Conservation (phyloP, 345 rosid genomes). For the Lumnitzera littorea region DNA sequence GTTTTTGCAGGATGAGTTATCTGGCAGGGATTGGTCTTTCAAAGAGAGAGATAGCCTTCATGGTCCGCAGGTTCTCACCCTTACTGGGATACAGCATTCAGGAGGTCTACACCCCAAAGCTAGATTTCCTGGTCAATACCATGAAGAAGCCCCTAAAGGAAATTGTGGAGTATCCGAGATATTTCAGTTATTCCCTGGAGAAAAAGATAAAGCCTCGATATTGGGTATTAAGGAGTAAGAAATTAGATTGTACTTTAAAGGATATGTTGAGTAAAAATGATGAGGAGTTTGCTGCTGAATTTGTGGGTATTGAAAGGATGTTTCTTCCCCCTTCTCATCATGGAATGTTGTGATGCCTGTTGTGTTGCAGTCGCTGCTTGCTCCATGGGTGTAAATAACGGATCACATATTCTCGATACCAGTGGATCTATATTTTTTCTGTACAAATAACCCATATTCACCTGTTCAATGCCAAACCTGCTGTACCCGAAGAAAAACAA, state of each 20-base stretch:
- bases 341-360: not conserved
- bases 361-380: not conserved
- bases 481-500: too few species aligned
- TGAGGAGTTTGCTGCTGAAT: constrained; percentile 70
- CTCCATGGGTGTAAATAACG: too few species aligned
- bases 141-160: constrained; percentile 63
- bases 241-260: constrained; percentile 53
- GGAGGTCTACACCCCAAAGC: constrained; percentile 67
- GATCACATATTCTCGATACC: too few species aligned
- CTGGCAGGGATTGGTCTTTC: constrained; percentile 60
- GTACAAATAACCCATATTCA: too few species aligned
- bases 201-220: constrained; percentile 81
- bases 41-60: constrained; percentile 51
- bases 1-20: constrained; percentile 53
- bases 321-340: constrained; percentile 7
- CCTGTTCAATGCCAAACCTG: too few species aligned
- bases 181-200: constrained; percentile 82
- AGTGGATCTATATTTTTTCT: too few species aligned
- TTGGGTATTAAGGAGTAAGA: constrained; percentile 56
- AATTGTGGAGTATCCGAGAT: constrained; percentile 69
- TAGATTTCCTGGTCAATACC: constrained; percentile 51
- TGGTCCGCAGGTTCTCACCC: constrained; percentile 81
- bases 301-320: constrained; percentile 37
- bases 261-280: constrained; percentile 79
- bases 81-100: constrained; percentile 78